A percentile compares a stretch with the other conserved stretches of the same genome.
phyloP scores from a whole-genome alignment of 2,329 filamentous ascomycete genomes.

The Fusarium nygamai region DNA sequence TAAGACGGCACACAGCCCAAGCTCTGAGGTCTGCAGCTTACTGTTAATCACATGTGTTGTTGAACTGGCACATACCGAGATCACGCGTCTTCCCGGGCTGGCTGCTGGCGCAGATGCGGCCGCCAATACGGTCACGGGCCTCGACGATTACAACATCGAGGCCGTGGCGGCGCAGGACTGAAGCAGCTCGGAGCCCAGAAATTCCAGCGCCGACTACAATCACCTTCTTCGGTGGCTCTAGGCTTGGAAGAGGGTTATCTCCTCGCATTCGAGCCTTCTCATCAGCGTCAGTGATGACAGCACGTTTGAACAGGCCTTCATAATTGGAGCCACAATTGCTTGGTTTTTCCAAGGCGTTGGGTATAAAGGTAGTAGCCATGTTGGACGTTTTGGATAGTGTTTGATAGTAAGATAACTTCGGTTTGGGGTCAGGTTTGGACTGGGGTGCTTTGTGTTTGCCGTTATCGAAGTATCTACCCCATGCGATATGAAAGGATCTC shows the following conservation, averaged over 20 bases:
- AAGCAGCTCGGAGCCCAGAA: neutral
- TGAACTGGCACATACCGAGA: neutral
- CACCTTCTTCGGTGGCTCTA: neutral
- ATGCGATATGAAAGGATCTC: neutral
- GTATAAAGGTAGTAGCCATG: neutral
- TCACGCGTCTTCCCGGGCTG: neutral
- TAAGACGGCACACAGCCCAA: neutral
- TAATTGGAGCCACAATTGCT: neutral
- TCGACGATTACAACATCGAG: neutral
- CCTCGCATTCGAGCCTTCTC: neutral
- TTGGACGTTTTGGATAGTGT: neutral
- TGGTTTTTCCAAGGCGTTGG: neutral
- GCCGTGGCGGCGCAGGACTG: neutral
- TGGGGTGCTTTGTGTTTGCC: neutral
- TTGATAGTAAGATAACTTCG: neutral
- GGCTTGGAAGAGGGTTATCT: neutral
- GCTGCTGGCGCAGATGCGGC: neutral
- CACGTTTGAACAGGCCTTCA: neutral
- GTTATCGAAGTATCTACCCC: neutral
- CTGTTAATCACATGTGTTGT: neutral
- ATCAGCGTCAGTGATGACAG: neutral
- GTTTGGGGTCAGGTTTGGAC: neutral
- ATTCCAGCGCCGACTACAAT: neutral
- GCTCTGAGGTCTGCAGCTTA: neutral
- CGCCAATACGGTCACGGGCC: neutral